Evolutionary conservation across 1,284 basidiomycete species (phyloP).

Genomic region (Pterula multifida): DNA sequence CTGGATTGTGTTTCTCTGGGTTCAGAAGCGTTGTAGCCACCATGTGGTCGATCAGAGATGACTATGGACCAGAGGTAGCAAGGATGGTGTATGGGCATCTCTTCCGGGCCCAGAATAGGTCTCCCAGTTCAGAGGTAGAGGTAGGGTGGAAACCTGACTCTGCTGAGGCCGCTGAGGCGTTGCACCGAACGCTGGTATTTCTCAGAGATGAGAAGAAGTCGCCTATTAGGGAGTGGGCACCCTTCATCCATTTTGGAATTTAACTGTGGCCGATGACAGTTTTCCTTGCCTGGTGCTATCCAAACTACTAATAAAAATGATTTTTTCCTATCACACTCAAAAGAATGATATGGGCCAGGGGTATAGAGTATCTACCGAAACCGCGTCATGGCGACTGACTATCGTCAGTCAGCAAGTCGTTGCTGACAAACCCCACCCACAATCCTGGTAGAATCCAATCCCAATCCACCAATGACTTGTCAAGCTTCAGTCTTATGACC

Average conservation of each 20-base stretch:
- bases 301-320: background rate
- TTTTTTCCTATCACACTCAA: no score
- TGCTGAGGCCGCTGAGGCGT: background rate
- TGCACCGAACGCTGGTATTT: background rate
- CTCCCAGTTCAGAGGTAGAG: constrained; percentile 8
- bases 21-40: constrained; percentile 21
- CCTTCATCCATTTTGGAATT: background rate
- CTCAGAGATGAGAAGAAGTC: background rate
- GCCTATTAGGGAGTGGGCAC: background rate
- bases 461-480: no score
- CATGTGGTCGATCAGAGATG: constrained; percentile 20
- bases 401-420: no score
- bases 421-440: no score
- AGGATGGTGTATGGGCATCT: constrained; percentile 14
- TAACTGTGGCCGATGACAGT: background rate
- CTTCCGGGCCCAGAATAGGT: constrained; percentile 6
- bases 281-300: background rate
- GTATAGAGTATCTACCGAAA: no score
- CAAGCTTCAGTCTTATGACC: no score
- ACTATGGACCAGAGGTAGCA: constrained; percentile 16
- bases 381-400: no score
- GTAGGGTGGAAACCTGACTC: background rate
- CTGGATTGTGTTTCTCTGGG: constrained; percentile 22
- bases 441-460: no score
- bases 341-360: no score